These are phyloP conservation scores for Sporothrix euskadiensis DNA, from an alignment of 2,329 filamentous ascomycete genomes.

Conservation along the genomic window DNA sequence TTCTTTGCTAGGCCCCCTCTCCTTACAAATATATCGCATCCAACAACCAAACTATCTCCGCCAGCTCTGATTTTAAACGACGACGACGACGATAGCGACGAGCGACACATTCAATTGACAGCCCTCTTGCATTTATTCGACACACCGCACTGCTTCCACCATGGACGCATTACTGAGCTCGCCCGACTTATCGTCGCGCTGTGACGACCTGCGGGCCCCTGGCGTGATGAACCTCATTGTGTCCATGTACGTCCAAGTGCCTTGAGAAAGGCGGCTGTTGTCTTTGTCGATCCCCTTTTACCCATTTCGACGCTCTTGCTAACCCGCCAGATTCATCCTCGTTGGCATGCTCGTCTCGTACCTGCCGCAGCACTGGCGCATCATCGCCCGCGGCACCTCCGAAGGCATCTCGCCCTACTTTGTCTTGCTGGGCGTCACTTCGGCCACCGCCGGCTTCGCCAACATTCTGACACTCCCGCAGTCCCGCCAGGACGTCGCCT, in stretches of 20 bases:
- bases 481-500: slow-evolving; percentile 78
- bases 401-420: slow-evolving; percentile 96
- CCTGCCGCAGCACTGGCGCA: slow-evolving; percentile 90
- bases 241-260: slow-evolving; percentile 51
- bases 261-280: neutral
- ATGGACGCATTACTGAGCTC: slow-evolving; percentile 41
- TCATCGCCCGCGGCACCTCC: slow-evolving; percentile 79
- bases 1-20: neutral
- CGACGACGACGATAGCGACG: neutral
- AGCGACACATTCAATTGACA: neutral
- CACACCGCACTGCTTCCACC: neutral
- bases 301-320: neutral
- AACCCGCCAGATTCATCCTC: slow-evolving; percentile 64
- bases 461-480: slow-evolving; percentile 89
- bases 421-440: slow-evolving; percentile 88
- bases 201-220: slow-evolving; percentile 55
- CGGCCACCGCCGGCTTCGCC: slow-evolving; percentile 82
- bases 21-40: neutral
- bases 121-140: too few species aligned
- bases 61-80: neutral
- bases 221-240: slow-evolving; percentile 57
- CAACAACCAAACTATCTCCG: neutral
- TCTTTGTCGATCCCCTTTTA: neutral
- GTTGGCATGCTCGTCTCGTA: slow-evolving; percentile 90
- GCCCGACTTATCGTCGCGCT: slow-evolving; percentile 41